phyloP scores from a whole-genome alignment of 1,139 yeast genomes.

The Candida tetrigidarum region DNA sequence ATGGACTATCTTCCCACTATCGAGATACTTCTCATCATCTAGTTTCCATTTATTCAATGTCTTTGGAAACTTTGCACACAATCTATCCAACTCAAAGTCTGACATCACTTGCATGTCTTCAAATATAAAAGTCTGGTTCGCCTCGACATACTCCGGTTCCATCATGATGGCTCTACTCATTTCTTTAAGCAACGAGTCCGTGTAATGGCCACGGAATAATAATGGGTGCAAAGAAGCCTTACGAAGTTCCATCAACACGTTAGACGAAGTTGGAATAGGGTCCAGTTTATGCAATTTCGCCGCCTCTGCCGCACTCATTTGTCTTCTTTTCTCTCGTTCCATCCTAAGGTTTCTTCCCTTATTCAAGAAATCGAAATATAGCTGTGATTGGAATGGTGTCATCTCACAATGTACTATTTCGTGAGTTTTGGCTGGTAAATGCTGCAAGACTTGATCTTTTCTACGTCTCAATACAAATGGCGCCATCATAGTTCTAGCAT shows the following conservation, averaged over 20 bases:
- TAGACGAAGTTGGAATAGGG: constrained; percentile 47
- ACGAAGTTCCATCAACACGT: constrained; percentile 70
- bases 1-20: constrained; percentile 76
- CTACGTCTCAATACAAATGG: constrained; percentile 94
- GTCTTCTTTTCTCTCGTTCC: constrained; percentile 55
- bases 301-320: constrained; percentile 42
- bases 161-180: constrained; percentile 83
- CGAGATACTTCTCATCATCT: constrained; percentile 60
- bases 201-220: constrained; percentile 63
- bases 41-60: constrained; percentile 61
- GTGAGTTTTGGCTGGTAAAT: constrained; percentile 79
- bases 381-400: constrained; percentile 55
- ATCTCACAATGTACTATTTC: constrained; percentile 67
- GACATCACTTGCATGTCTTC: constrained; percentile 99
- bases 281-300: constrained; percentile 38
- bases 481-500: constrained; percentile 98
- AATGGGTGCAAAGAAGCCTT: constrained; percentile 80
- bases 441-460: constrained; percentile 88
- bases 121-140: constrained; percentile 71
- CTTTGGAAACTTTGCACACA: constrained; percentile 74
- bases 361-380: constrained; percentile 64
- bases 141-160: constrained; percentile 78
- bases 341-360: constrained; percentile 47
- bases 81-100: constrained; percentile 80
- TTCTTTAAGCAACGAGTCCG: constrained; percentile 52